A percentile compares a stretch with the other conserved stretches of the same genome.
These are phyloP conservation scores for Pseudomicrostroma phylloplanum DNA, from an alignment of 1,284 basidiomycete species.

Conservation along the genomic window DNA sequence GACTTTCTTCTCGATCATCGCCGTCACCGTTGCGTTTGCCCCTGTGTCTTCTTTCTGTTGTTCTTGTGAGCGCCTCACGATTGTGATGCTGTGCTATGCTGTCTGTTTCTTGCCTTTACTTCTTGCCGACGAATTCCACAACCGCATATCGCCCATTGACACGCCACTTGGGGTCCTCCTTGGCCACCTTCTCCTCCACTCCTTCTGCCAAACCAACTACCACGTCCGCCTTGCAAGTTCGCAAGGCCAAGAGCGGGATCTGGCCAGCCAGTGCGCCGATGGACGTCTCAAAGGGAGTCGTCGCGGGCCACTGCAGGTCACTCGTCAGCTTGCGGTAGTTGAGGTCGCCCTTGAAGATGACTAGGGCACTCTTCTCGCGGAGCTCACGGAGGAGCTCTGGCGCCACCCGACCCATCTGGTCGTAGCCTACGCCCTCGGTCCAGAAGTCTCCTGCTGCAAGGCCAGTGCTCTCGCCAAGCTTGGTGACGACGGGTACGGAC, in stretches of 20 bases:
- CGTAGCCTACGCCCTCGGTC: constrained; percentile 20
- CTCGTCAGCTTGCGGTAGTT: constrained; percentile 57
- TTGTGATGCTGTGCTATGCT: background rate
- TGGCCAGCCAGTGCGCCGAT: constrained; percentile 67
- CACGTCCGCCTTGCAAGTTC: constrained; percentile 87
- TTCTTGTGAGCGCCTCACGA: too few species aligned
- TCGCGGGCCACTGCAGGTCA: constrained; percentile 80
- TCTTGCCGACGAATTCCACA: constrained; percentile 20
- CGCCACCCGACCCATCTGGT: constrained; percentile 51
- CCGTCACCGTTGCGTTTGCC: too few species aligned
- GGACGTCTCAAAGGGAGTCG: constrained; percentile 70
- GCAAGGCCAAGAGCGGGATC: constrained; percentile 73
- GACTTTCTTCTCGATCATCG: too few species aligned
- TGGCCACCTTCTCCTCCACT: constrained; percentile 26
- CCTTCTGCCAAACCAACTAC: constrained; percentile 40
- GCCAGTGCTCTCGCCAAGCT: constrained; percentile 56
- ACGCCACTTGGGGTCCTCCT: constrained; percentile 38
- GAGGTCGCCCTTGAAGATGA: constrained; percentile 93
- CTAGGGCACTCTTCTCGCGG: constrained; percentile 60
- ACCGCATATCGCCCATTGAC: constrained; percentile 43
- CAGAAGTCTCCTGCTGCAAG: constrained; percentile 38
- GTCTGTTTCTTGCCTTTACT: background rate
- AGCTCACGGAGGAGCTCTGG: constrained; percentile 62
- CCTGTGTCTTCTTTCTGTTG: too few species aligned
- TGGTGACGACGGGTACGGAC: constrained; percentile 63